A percentile compares a stretch with the other conserved stretches of the same genome.
These are phyloP conservation scores for Mucor piriformis DNA, from an alignment of 371 early-diverging fungal genomes.

Conservation along the genomic window DNA sequence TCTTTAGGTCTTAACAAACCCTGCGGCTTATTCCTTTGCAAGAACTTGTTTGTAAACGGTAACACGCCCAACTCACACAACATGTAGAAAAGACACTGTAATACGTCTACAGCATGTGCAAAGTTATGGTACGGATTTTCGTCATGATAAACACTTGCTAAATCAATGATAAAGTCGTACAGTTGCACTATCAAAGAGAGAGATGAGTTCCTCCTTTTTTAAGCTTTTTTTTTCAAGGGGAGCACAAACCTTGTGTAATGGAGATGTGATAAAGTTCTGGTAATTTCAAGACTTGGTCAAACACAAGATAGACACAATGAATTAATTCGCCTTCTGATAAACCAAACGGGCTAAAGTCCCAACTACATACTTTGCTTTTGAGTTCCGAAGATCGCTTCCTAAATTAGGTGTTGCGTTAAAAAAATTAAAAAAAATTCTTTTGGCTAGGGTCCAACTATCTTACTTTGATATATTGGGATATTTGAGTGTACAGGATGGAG, in stretches of 20 bases:
- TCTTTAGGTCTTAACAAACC: slow-evolving; percentile 61
- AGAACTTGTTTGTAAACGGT: slow-evolving; percentile 13
- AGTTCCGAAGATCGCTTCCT: slow-evolving; percentile 48
- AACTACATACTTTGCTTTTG: slow-evolving; percentile 52
- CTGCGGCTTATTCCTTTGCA: slow-evolving; percentile 3
- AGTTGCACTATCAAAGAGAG: slow-evolving; percentile 46
- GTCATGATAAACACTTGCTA: slow-evolving; percentile 68
- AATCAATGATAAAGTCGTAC: slow-evolving; percentile 62
- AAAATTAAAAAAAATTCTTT: background rate
- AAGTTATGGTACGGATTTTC: slow-evolving; percentile 87
- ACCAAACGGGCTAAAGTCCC: slow-evolving; percentile 75
- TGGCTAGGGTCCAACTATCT: background rate
- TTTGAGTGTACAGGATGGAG: background rate
- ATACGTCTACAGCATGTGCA: slow-evolving; percentile 85
- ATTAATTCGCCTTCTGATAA: slow-evolving; percentile 63
- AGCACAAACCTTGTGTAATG: slow-evolving; percentile 57
- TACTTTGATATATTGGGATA: background rate
- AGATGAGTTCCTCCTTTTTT: too few species aligned
- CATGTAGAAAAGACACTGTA: slow-evolving; percentile 77
- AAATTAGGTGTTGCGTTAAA: slow-evolving; percentile 9
- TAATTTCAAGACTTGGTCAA: slow-evolving; percentile 62
- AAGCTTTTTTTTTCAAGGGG: background rate
- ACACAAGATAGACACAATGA: slow-evolving; percentile 67
- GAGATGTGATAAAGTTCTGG: slow-evolving; percentile 58
- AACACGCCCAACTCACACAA: slow-evolving; percentile 64